Percentiles rank a stretch among this genome's conserved stretches.
phyloP scores from a whole-genome alignment of 179 eudicot species.

The Patellifolia procumbens region DNA sequence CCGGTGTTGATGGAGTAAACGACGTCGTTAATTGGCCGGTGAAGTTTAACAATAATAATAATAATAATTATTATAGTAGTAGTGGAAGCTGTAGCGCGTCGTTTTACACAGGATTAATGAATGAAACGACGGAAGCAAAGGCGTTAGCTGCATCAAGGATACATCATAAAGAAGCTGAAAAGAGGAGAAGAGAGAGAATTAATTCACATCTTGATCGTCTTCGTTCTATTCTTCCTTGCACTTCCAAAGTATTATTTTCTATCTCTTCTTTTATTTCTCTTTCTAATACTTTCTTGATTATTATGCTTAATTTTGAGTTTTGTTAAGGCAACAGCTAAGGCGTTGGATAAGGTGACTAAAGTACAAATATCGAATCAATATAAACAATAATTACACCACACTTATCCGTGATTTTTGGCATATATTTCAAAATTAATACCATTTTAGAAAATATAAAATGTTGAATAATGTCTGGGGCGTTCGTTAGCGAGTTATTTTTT shows the following conservation, averaged over 20 bases:
- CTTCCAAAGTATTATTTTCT: slow-evolving; percentile 34
- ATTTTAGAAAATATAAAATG: too few species aligned
- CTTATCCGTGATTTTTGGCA: too few species aligned
- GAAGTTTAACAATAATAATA: background rate
- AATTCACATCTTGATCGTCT: slow-evolving; percentile 51
- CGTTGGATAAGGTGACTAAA: too few species aligned
- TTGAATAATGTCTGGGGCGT: too few species aligned
- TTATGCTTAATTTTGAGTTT: too few species aligned
- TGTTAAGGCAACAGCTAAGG: too few species aligned
- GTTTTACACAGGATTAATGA: slow-evolving; percentile 33
- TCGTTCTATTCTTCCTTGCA: slow-evolving; percentile 47
- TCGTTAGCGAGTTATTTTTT: too few species aligned
- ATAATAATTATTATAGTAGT: slow-evolving; percentile 3
- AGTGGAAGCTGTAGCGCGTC: slow-evolving; percentile 26
- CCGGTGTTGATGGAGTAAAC: background rate
- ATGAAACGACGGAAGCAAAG: slow-evolving; percentile 38
- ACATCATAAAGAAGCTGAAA: slow-evolving; percentile 50
- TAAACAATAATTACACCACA: too few species aligned
- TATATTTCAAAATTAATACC: too few species aligned
- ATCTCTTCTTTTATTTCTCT: background rate
- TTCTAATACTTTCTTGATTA: background rate
- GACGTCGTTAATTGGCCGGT: slow-evolving; percentile 10
- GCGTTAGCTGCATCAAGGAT: slow-evolving; percentile 33
- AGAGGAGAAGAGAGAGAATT: slow-evolving; percentile 44
- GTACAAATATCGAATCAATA: too few species aligned